These are phyloP conservation scores for Huiozyma sinensis DNA, from an alignment of 805 yeast genomes.

Conservation along the genomic window DNA sequence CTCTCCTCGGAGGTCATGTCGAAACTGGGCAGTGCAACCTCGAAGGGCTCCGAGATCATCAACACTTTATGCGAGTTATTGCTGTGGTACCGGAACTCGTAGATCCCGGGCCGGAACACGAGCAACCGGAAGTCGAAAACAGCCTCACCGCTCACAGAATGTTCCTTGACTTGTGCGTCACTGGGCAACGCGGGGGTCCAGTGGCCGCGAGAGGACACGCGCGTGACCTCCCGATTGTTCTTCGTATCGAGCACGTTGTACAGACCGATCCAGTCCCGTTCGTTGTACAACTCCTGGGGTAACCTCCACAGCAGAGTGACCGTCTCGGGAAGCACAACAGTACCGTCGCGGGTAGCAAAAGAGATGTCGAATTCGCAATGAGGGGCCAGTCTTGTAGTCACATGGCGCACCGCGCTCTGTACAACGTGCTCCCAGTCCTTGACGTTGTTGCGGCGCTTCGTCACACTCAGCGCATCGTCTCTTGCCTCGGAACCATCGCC, in stretches of 20 bases:
- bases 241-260: conserved; percentile 55
- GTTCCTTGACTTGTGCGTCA: conserved; percentile 6
- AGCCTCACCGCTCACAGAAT: conserved; percentile 34
- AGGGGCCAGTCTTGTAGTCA: conserved; percentile 14
- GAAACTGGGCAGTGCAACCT: conserved; percentile 37
- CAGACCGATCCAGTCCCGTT: conserved; percentile 67
- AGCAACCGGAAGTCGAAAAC: conserved; percentile 39
- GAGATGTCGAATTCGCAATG: conserved; percentile 21
- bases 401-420: conserved; percentile 12
- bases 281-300: conserved; percentile 35
- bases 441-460: background rate
- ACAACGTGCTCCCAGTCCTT: conserved; percentile 15
- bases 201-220: conserved; percentile 52
- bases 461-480: background rate
- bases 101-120: conserved; percentile 58
- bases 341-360: conserved; percentile 5
- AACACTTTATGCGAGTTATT: conserved; percentile 61
- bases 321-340: conserved; percentile 33
- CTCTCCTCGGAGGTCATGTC: conserved; percentile 2
- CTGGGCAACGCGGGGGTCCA: conserved; percentile 42
- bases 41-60: conserved; percentile 54
- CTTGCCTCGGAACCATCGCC: background rate
- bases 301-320: conserved; percentile 45
- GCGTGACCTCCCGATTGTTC: conserved; percentile 43
- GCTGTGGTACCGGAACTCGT: conserved; percentile 64